Evolutionary conservation across 1,139 yeast species (phyloP), one percentile per base, ranked within the genome.

Genomic region (Candida sanyaensis): DNA sequence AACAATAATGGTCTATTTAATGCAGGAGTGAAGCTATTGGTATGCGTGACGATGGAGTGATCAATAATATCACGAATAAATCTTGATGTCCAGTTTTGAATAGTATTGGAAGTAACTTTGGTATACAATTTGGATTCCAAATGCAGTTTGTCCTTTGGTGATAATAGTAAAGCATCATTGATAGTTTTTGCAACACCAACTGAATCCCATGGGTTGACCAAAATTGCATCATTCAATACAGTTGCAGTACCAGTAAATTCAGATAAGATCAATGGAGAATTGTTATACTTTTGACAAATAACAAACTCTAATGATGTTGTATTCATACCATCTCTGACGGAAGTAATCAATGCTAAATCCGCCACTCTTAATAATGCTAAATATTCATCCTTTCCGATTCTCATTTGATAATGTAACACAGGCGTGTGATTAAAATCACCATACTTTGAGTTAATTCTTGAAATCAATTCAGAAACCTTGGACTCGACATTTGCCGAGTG

Each of bases 131-230:
- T 77, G 37, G 65, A 55, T 63, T 83, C 83, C 57, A 84, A 62
- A 38, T 61, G 56, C 26, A 59, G 49, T 57, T 78, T 78, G 6
- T 72, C 78, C 24, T 66, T 63, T 1, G 55, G 55, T 8, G 81
- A 58, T 80, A 86, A 74, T 27, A 64, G 56, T 38, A 93, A 74
- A 44, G 92, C 81, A 48, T 80, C 83, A 62, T 91, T 77, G 46
- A 95, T 86, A 6, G 95, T 81, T 58, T 84, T 87, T 1, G 99
- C 95, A 34, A 92, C 93, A 4, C 96, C 96, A 28, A 89, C 93
- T 0, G 95, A 78, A 68, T 93, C 98, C 96, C 97, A 93, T 11
- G 99, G 99, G 59, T 93, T 95, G 34, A 93, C 96, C 55, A 88
- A 81, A 43, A 88, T 78, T 1, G 97, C 90, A 53, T 89, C 96